Conservation (phyloP, 257 asterid genomes). For the Solanum rostratum region DNA sequence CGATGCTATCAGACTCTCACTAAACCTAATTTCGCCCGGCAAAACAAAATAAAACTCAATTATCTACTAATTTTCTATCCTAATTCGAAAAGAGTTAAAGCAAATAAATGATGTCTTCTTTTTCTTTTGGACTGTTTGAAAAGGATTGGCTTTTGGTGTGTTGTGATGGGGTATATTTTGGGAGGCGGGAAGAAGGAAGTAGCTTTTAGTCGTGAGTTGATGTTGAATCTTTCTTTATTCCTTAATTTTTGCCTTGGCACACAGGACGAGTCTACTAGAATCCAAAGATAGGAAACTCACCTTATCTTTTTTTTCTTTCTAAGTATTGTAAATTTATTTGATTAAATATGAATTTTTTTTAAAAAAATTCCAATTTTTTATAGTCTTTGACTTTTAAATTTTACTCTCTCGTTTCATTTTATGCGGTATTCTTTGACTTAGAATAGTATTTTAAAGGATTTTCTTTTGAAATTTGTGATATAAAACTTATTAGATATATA, state of each 20-base stretch:
- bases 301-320: not conserved
- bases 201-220: not conserved
- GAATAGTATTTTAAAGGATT: too few species aligned
- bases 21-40: too few species aligned
- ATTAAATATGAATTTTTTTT: too few species aligned
- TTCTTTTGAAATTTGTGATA: too few species aligned
- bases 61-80: too few species aligned
- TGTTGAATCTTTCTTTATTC: slow-evolving; percentile 2
- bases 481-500: too few species aligned
- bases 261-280: not conserved
- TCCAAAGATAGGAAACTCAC: not conserved
- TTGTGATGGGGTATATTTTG: not conserved
- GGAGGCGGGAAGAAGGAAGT: not conserved
- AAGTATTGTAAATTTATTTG: not conserved
- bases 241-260: not conserved
- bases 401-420: too few species aligned
- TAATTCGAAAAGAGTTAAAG: not conserved
- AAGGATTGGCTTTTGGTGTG: not conserved
- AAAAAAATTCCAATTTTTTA: too few species aligned
- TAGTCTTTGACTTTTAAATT: too few species aligned
- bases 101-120: not conserved
- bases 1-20: too few species aligned
- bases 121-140: not conserved
- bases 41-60: too few species aligned
- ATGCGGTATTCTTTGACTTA: too few species aligned